Conservation (phyloP, 495 filamentous ascomycete species). For the Lentithecium fluviatile region DNA sequence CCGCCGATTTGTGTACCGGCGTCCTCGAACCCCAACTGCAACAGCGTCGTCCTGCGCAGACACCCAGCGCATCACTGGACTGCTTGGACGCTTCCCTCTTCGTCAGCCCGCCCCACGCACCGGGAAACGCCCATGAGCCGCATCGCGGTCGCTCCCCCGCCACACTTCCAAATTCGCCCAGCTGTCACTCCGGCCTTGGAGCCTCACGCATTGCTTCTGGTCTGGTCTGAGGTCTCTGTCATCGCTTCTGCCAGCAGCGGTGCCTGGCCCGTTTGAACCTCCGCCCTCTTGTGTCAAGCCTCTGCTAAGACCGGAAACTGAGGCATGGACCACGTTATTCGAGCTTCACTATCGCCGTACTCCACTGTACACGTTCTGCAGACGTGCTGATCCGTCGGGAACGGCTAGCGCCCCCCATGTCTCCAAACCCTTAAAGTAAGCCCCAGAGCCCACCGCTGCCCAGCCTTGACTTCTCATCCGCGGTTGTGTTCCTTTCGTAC, state of each 20-base stretch:
- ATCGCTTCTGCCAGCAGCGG: neutral
- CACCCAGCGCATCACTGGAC: conserved; percentile 21
- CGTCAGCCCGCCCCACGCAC: conserved; percentile 14
- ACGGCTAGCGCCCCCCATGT: conserved; percentile 17
- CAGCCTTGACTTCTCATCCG: conserved; percentile 19
- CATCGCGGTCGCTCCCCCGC: conserved; percentile 3
- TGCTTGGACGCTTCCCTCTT: neutral
- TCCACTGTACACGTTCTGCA: conserved; percentile 18
- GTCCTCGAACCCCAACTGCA: conserved; percentile 26
- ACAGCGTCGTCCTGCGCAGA: conserved; percentile 19
- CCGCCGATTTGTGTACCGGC: conserved; percentile 7
- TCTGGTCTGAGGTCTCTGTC: neutral
- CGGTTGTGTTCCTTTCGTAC: conserved; percentile 23
- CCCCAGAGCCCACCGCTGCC: conserved; percentile 22
- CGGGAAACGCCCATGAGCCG: conserved; percentile 19
- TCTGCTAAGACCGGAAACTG: conserved; percentile 17
- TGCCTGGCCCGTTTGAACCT: conserved; percentile 17
- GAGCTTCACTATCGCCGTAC: conserved; percentile 20
- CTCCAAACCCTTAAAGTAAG: conserved; percentile 26
- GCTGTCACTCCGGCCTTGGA: conserved; percentile 7
- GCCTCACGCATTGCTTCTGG: conserved; percentile 19
- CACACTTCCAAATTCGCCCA: neutral
- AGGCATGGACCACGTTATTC: conserved; percentile 22
- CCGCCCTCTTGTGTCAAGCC: conserved; percentile 25
- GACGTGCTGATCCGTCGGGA: conserved; percentile 18